Conservation (phyloP, 495 filamentous ascomycete genomes). For the Aspergillus nanangensis region DNA sequence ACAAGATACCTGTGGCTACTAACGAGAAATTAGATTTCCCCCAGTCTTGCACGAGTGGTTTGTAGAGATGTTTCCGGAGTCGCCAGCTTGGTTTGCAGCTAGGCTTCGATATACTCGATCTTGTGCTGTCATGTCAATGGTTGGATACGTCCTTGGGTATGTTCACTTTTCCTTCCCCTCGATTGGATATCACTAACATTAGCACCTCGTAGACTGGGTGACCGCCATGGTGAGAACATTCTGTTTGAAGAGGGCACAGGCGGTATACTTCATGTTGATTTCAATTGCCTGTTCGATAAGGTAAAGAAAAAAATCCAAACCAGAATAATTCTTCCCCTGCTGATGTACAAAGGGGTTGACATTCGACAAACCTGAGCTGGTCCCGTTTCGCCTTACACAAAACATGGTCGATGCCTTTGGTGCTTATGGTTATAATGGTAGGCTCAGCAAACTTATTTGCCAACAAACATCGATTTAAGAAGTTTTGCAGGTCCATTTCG, state of each 20-base stretch:
- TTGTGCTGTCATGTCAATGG: constrained; percentile 96
- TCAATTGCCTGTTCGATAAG: constrained; percentile 99
- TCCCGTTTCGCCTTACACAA: constrained; percentile 97
- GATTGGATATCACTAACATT: background rate
- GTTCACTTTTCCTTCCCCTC: constrained; percentile 1
- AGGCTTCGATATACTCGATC: constrained; percentile 89
- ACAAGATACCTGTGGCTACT: constrained; percentile 4
- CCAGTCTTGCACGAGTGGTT: constrained; percentile 93
- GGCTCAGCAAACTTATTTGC: too few species aligned
- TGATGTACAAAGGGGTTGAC: constrained; percentile 61
- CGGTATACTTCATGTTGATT: constrained; percentile 95
- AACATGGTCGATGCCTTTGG: constrained; percentile 98
- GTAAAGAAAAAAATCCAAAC: constrained; percentile 13
- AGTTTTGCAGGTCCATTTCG: constrained; percentile 73
- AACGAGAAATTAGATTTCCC: constrained; percentile 52
- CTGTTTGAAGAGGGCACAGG: constrained; percentile 92
- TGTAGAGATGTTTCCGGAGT: constrained; percentile 87
- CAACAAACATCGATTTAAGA: background rate
- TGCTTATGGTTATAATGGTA: constrained; percentile 78
- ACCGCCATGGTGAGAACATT: constrained; percentile 98
- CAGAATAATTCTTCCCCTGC: background rate
- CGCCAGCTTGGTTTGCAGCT: constrained; percentile 85
- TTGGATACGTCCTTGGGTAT: constrained; percentile 83
- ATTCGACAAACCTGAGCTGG: constrained; percentile 89
- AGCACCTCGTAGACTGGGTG: constrained; percentile 59